Conservation (phyloP, 1,284 basidiomycete species). For the Farysia itapuensis region DNA sequence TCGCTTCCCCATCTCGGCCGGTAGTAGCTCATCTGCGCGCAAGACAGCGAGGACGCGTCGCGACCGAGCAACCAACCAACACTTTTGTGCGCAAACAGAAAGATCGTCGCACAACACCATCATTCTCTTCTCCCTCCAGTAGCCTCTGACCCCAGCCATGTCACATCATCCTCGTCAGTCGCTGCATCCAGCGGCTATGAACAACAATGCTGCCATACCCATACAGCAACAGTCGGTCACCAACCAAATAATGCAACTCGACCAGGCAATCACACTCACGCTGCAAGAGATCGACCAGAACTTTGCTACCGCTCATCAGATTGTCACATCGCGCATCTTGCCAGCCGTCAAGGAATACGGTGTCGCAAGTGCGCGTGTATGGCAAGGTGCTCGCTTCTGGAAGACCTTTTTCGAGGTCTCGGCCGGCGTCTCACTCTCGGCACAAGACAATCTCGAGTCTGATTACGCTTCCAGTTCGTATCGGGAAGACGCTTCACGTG, state of each 20-base stretch:
- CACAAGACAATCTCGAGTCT: slow-evolving; percentile 23
- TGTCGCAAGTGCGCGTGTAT: slow-evolving; percentile 78
- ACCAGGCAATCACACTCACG: slow-evolving; percentile 84
- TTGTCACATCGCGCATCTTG: slow-evolving; percentile 77
- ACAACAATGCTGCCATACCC: slow-evolving; percentile 16
- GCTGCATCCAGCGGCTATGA: slow-evolving; percentile 31
- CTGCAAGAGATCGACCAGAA: slow-evolving; percentile 86
- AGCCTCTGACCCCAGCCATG: no score
- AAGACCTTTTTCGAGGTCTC: slow-evolving; percentile 90
- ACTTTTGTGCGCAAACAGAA: no score
- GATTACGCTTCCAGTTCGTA: slow-evolving; percentile 32
- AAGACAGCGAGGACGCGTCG: no score
- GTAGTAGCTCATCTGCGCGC: no score
- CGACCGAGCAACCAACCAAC: no score
- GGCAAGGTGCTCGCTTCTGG: slow-evolving; percentile 93
- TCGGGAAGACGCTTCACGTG: slow-evolving; percentile 20
- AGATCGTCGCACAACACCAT: no score
- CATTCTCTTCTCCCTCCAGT: no score
- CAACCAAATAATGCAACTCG: slow-evolving; percentile 89
- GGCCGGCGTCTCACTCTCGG: slow-evolving; percentile 74
- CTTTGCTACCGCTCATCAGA: slow-evolving; percentile 83
- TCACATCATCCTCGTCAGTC: slow-evolving; percentile 36
- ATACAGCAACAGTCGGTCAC: slow-evolving; percentile 64
- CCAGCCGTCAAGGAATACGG: slow-evolving; percentile 87
- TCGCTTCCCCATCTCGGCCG: no score